Evolutionary conservation across 73 alveolate genomes (phyloP), one percentile per base, ranked within the genome.

Genomic region (Breviolum minutum): DNA sequence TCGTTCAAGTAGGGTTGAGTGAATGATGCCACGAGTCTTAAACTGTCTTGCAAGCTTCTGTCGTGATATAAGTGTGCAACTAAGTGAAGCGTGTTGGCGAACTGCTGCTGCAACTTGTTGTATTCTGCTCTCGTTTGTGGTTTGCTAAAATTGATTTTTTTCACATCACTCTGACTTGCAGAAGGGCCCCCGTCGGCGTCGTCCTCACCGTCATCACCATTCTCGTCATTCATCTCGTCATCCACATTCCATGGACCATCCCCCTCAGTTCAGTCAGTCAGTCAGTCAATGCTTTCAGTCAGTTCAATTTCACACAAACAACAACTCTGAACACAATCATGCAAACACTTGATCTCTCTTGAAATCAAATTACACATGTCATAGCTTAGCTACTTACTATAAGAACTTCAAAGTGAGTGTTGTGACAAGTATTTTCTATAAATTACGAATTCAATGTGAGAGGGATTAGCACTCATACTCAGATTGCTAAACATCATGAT

Each of bases 121-220:
- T 63, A 27, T 27, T 87, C 83, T 11, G 95, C 82, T 61, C 62
- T 87, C 5, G 95, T 87, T 29, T 63, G n/a, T 0, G 95, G 95
- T 19, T 63, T 30, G 32, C 8, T 7, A 8, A 5, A n/a, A 8
- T 4, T 29, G 29, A 7, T 27, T 9, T n/a, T n/a, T n/a, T n/a
- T n/a, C n/a, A n/a, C n/a, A n/a, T n/a, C n/a, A n/a, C n/a, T n/a
- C n/a, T 80, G 70, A 11, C 16, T 68, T 27, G 7, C 27, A 9
- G 4, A 22, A 5, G 32, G 32, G 12, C 48, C 68, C 4, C 9
- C 60, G 6, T 80, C 70, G 32, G 6, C 88, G 14, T 9, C 66
- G 70, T 32, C 29, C 6, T 32, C 29, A 9, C 29, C 19, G 27
- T 19, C 66, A 48, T 80, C 88, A 48, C 48, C 29, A 7, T 24